These are phyloP conservation scores for Ilex paraguariensis DNA, from an alignment of 305 asterid genomes.

Conservation along the genomic window DNA sequence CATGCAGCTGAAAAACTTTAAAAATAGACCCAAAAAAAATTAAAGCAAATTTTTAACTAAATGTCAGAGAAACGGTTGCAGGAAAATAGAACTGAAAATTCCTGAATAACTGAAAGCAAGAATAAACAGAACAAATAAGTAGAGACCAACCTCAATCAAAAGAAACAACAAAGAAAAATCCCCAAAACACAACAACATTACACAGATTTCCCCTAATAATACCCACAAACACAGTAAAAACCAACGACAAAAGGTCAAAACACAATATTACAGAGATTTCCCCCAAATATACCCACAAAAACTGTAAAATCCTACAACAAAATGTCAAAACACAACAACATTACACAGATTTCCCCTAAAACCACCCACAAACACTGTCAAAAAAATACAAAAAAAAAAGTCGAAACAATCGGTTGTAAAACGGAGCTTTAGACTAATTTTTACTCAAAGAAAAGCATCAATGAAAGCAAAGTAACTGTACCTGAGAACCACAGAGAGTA, in stretches of 20 bases:
- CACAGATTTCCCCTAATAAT: not conserved
- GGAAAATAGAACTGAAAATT: too few relatives aligned
- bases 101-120: too few relatives aligned
- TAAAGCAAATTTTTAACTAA: too few relatives aligned
- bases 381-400: too few relatives aligned
- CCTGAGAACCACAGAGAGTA: too few relatives aligned
- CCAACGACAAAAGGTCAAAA: not conserved
- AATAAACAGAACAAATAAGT: too few relatives aligned
- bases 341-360: not conserved
- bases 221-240: not conserved
- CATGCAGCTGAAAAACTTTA: not conserved
- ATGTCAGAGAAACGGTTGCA: too few relatives aligned
- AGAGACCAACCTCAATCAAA: too few relatives aligned
- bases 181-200: not conserved
- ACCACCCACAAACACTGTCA: not conserved
- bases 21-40: too few relatives aligned
- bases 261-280: not conserved
- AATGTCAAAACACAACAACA: not conserved
- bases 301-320: too few relatives aligned
- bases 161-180: not conserved
- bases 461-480: too few relatives aligned
- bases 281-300: not conserved
- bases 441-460: too few relatives aligned
- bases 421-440: not conserved
- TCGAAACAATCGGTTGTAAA: not conserved